Percentiles rank a stretch among this genome's conserved stretches.
phyloP scores from a whole-genome alignment of 2,329 filamentous ascomycete genomes.

The Diaporthe helianthi region DNA sequence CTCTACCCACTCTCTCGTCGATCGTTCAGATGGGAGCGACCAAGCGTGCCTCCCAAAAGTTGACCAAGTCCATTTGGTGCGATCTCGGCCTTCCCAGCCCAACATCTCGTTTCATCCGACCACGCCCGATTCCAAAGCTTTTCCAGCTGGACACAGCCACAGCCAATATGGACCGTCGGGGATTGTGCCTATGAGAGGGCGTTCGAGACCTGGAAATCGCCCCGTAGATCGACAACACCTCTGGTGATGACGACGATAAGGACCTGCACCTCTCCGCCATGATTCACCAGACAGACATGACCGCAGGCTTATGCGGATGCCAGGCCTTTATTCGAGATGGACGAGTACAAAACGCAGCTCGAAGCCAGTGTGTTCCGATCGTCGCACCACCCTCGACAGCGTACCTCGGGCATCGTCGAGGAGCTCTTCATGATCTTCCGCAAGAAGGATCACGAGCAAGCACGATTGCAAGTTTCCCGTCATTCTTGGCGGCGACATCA shows the following conservation, averaged over 20 bases:
- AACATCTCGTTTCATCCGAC: neutral
- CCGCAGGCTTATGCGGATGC: neutral
- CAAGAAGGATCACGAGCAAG: constrained; percentile 40
- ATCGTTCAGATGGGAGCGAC: neutral
- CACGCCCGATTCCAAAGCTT: too few relatives aligned
- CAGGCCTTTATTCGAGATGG: neutral
- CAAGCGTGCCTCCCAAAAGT: neutral
- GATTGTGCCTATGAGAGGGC: constrained; percentile 31
- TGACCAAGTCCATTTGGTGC: neutral
- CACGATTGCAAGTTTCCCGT: constrained; percentile 34
- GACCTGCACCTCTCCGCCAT: neutral
- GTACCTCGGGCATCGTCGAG: constrained; percentile 26
- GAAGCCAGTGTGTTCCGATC: neutral
- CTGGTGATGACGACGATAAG: neutral
- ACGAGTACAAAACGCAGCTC: constrained; percentile 18
- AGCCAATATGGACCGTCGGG: constrained; percentile 9
- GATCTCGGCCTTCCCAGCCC: neutral
- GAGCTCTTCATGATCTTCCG: constrained; percentile 27
- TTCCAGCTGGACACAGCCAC: neutral
- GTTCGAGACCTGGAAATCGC: constrained; percentile 31
- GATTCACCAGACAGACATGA: constrained; percentile 17
- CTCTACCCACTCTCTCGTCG: neutral
- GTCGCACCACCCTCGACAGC: constrained; percentile 20
- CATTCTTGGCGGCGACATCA: constrained; percentile 32
- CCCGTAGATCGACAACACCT: neutral